phyloP scores from a whole-genome alignment of 1,284 basidiomycete species.

The Phylloporus sp. region DNA sequence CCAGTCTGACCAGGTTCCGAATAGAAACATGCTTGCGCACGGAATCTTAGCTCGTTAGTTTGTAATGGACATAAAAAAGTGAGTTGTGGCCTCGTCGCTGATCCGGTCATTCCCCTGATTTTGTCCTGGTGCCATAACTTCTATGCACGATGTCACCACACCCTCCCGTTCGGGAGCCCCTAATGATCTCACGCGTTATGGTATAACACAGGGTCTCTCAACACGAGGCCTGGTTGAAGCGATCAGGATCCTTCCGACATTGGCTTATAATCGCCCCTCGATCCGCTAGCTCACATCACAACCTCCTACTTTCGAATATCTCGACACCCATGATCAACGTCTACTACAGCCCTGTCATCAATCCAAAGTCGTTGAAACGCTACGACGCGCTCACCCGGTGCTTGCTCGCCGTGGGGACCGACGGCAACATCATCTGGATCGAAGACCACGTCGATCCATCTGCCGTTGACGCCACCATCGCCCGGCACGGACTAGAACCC shows the following conservation, averaged over 20 bases:
- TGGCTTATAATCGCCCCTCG: background rate
- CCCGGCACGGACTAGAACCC: slow-evolving; percentile 39
- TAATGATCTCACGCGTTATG: too few relatives aligned
- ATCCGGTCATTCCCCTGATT: too few relatives aligned
- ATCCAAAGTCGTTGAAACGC: slow-evolving; percentile 57
- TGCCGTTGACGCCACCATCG: slow-evolving; percentile 48
- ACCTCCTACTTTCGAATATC: background rate
- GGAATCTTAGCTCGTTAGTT: too few relatives aligned
- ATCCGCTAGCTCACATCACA: background rate
- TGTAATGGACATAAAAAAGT: too few relatives aligned
- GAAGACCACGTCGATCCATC: slow-evolving; percentile 57
- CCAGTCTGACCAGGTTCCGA: too few relatives aligned
- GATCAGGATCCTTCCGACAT: background rate
- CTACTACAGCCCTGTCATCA: slow-evolving; percentile 73
- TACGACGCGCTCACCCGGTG: slow-evolving; percentile 61
- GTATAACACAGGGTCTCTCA: too few relatives aligned
- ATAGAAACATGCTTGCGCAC: too few relatives aligned
- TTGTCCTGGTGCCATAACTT: too few relatives aligned
- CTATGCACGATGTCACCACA: too few relatives aligned
- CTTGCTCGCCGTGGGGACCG: slow-evolving; percentile 58
- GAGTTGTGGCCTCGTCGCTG: too few relatives aligned
- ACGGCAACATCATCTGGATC: slow-evolving; percentile 73
- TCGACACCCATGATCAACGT: slow-evolving; percentile 44
- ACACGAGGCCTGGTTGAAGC: background rate
- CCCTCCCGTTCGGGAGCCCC: too few relatives aligned